Base-by-base conservation (phyloP, 176 grass and related monocot genomes). In the Ensete glaucum region DNA sequence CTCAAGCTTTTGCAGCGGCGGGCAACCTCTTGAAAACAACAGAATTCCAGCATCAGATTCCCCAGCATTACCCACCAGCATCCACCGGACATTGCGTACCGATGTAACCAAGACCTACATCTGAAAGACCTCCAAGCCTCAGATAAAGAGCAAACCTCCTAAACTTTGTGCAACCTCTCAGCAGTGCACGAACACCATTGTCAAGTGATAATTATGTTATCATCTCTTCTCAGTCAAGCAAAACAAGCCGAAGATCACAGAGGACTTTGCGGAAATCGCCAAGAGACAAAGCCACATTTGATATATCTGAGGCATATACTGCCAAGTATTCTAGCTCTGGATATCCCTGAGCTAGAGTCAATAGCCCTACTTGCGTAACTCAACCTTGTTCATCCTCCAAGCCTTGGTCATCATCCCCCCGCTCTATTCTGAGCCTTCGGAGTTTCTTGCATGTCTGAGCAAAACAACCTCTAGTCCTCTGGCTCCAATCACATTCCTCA, bases 401-500 rank as follows among this genome's bases (percentile, higher is more conserved):
- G 54, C 87, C 90, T 54, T 84, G 85, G 26, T 93, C 90, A 73
- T 93, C 94, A 12, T 82, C 94, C 27, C 94, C 94, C 82, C 94
- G 86, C 78, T 98, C 88, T 77, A 93, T 72, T 87, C 94, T 82
- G 74, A 98, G 84, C 71, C 84, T 88, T 55, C 79, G 80, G 55
- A 98, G 82, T 81, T 81, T 90, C 94, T 93, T 93, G 78, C 90
- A 91, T 67, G 90, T 93, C 55, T 89, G 78, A 11, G 88, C 84
- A 23, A 23, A 43, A 93, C 94, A 82, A 98, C 78, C 54, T 67
- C 78, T 51, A 98, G 52, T 83, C 90, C 88, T 87, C 88, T 93
- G 49, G 93, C 94, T 52, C 90, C 88, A 85, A 97, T 97, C 62
- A 91, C 88, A 87, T 97, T 91, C 74, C 88, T 82, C 62, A 91